These are phyloP conservation scores for Raddia guianensis DNA, from an alignment of 176 grass and related monocot genomes.

Conservation along the genomic window DNA sequence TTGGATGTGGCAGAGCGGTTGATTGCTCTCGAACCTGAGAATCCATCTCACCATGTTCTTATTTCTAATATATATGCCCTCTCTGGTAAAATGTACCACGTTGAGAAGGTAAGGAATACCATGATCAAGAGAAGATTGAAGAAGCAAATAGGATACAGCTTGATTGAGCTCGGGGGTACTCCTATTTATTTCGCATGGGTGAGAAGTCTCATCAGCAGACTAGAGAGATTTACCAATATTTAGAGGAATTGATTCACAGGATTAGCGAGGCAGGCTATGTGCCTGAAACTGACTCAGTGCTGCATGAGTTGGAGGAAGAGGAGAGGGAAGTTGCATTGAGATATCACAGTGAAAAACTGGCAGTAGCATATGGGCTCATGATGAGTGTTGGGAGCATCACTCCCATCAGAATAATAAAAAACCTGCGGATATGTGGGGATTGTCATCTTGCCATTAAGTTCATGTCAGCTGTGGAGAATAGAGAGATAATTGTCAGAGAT, in stretches of 20 bases:
- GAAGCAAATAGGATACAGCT: slow-evolving; percentile 77
- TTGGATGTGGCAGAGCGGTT: slow-evolving; percentile 52
- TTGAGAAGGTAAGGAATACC: slow-evolving; percentile 68
- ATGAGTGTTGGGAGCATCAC: slow-evolving; percentile 32
- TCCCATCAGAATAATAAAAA: slow-evolving; percentile 69
- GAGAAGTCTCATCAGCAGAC: slow-evolving; percentile 59
- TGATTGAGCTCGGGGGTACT: slow-evolving; percentile 68
- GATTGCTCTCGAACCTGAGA: slow-evolving; percentile 67
- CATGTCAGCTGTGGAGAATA: slow-evolving; percentile 54
- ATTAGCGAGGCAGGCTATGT: slow-evolving; percentile 57
- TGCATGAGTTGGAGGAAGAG: slow-evolving; percentile 82
- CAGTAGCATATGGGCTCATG: slow-evolving; percentile 63
- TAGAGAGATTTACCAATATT: slow-evolving; percentile 53
- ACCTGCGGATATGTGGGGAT: slow-evolving; percentile 67
- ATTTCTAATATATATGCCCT: slow-evolving; percentile 88
- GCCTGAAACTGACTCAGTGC: slow-evolving; percentile 60
- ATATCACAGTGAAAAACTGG: slow-evolving; percentile 72
- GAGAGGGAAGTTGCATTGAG: slow-evolving; percentile 65
- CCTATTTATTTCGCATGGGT: slow-evolving; percentile 71
- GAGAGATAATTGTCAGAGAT: slow-evolving; percentile 66
- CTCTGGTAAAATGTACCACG: slow-evolving; percentile 65
- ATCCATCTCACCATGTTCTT: slow-evolving; percentile 68
- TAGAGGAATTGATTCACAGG: slow-evolving; percentile 57
- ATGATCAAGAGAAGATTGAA: slow-evolving; percentile 67
- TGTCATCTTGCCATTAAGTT: slow-evolving; percentile 77